Conservation (phyloP, 345 rosid species). For the Chamaenerion angustifolium region DNA sequence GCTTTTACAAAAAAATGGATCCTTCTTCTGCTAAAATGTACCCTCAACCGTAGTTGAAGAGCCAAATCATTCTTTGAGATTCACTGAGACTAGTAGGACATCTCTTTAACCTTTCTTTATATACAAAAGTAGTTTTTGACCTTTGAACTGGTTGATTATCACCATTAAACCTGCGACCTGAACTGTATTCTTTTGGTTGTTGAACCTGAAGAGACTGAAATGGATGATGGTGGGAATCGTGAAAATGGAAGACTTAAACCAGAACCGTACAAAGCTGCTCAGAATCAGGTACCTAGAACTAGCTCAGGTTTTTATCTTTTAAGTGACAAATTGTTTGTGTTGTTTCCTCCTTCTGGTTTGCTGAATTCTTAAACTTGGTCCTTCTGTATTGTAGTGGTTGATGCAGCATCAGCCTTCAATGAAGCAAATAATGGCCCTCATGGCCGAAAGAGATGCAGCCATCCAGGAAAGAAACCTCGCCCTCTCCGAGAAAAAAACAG, state of each 20-base stretch:
- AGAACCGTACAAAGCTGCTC: conserved; percentile 59
- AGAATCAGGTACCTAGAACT: conserved; percentile 46
- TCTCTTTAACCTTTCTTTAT: neutral
- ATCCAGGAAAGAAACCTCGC: conserved; percentile 84
- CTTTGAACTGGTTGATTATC: neutral
- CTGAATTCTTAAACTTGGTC: neutral
- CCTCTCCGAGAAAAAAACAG: conserved; percentile 81
- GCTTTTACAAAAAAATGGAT: no score
- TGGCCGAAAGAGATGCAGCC: conserved; percentile 96
- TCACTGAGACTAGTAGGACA: no score
- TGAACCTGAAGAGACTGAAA: conserved; percentile 13
- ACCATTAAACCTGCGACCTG: no score
- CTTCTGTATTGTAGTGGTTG: conserved; percentile 53
- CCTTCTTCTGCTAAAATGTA: no score
- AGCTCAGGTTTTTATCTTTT: no score
- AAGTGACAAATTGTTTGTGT: neutral
- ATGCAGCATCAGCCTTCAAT: conserved; percentile 95
- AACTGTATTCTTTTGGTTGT: neutral
- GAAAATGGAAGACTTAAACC: conserved; percentile 83
- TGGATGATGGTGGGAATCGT: conserved; percentile 94
- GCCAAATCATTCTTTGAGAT: no score
- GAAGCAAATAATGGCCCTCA: conserved; percentile 96
- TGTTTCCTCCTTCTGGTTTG: neutral
- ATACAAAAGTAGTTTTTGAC: neutral
- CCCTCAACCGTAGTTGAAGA: no score